Evolutionary conservation across 805 yeast species (phyloP), one percentile per base, ranked within the genome.

Genomic region (Lachancea quebecensis): DNA sequence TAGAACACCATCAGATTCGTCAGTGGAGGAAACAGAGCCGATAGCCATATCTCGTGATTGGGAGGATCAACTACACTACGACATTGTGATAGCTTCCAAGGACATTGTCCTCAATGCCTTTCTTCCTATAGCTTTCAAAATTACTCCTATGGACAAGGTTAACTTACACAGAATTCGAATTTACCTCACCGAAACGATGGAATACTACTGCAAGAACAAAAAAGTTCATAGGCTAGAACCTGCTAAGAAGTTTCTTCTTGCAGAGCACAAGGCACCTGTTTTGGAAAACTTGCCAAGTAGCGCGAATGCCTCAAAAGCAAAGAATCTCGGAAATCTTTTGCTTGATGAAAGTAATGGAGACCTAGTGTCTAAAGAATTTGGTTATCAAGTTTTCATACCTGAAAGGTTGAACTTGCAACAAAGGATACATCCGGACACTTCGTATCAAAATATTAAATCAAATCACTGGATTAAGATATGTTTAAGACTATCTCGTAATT

Each of bases 381-480:
- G 88, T 57, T 86, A 87, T 60, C 88, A 85, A 64, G 78, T 89
- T n/a, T 84, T 74, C 51, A 82, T 93, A 17, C 98, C 98, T 1
- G 79, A 79, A 50, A 68, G 69, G 41, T 70, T 87, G 47, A 75
- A 75, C 42, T 76, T 75, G 18, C 74, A 75, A 39, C 74, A 72
- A 44, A 72, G 69, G 47, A 65, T 84, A 27, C 96, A 88, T 56
- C 96, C 98, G 1, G 95, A 93, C 64, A 86, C 96, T 0, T 78
- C 86, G 2, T 82, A 75, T 54, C 78, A 75, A 18, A 81, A 80
- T 54, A 88, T 93, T 50, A 90, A 88, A 66, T 75, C 93, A 6
- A 91, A 86, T 57, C 99, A 93, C 66, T 93, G 99, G 97, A 81
- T 93, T 56, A 93, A 93, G 66, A 75, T 93, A 12, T 84, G 95